Evolutionary conservation across 345 rosid species (phyloP), one percentile per base, ranked within the genome.

Genomic region (Bretschneidera sinensis): DNA sequence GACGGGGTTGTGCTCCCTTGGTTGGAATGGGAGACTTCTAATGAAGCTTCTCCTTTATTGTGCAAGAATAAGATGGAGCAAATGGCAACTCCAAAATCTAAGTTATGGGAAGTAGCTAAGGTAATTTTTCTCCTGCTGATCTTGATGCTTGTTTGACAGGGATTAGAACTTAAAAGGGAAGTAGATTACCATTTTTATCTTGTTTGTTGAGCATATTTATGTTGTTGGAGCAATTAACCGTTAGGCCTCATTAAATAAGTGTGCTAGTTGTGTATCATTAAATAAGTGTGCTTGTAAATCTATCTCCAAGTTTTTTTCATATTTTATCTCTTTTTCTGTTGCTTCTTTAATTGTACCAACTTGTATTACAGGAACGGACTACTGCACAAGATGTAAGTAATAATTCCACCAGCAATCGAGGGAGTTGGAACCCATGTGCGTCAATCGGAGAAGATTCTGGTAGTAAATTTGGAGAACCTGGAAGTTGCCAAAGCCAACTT

Each of bases 1-100:
- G 99, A 94, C 10, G 99, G 99, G 33, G 85, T 89, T 54, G 79
- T 74, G 35, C 74, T 94, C 57, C 99, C 99, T 24, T 94, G 99
- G 97, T 74, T 94, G 71, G 81, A 84, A 60, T 94, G 97, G 99
- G 99, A 94, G 63, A 80, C 95, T 64, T 78, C 85, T 60, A 78
- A 78, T 17, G 88, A 87, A 49, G 55, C 74, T 66, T 84, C 76
- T 72, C 62, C 80, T 21, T n/a, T n/a, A n/a, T 39, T 68, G 47
- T 67, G 78, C 64, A 79, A 71, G 23, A 71, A 72, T 31, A 72
- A 63, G 57, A 39, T 69, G 9, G 79, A 63, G 56, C 66, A 65
- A 2, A 68, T 65, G 0, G 51, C 72, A 62, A 71, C 68, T n/a
- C 48, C 89, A 48, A 76, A 68, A 70, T 18, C 61, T 24, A 21